Evolutionary conservation across 805 yeast species (phyloP), one percentile per base, ranked within the genome.

Genomic region (Saccharomyces kudriavzevii): DNA sequence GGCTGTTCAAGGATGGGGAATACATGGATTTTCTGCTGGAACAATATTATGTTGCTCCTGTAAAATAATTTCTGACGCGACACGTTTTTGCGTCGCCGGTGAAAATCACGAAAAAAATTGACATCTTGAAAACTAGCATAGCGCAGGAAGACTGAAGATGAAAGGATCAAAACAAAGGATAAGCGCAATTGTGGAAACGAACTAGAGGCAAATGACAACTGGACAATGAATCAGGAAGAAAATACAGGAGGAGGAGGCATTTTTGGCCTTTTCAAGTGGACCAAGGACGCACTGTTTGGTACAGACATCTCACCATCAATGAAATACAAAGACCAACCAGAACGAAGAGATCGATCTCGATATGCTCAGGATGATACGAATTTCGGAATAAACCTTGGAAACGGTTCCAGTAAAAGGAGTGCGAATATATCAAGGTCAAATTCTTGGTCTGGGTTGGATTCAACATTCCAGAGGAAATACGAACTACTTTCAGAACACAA

Each of bases 221-320:
- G 52, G 45, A 47, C 47, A 22, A 29, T 17, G 14, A 22, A 49
- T 25, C 52, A 48, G 25, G 25, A 45, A 20, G 43, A 35, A 8
- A 35, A 35, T 11, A 35, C 26, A 10, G 25, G 31, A 6, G 31
- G 31, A 25, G 52, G 56, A 6, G 56, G 56, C 8, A 53, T 51
- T 20, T 55, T 51, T n/a, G 64, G 63, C 5, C 55, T 62, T 6
- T 60, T 55, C 52, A 59, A 55, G 47, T 68, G 72, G 72, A 64
- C 69, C 1, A 59, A 61, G 49, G 72, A 68, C 54, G 70, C 72
- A 2, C 47, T 68, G 26, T 66, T 68, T 56, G 66, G 67, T 6
- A 54, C 65, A 22, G 49, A 56, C 22, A 51, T 59, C 14, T 64
- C 70, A 2, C 71, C 71, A 24, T 63, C 66, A 2, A 59, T 60